Conservation (phyloP, 2,329 filamentous ascomycete genomes). For the Aspergillus nomiae region DNA sequence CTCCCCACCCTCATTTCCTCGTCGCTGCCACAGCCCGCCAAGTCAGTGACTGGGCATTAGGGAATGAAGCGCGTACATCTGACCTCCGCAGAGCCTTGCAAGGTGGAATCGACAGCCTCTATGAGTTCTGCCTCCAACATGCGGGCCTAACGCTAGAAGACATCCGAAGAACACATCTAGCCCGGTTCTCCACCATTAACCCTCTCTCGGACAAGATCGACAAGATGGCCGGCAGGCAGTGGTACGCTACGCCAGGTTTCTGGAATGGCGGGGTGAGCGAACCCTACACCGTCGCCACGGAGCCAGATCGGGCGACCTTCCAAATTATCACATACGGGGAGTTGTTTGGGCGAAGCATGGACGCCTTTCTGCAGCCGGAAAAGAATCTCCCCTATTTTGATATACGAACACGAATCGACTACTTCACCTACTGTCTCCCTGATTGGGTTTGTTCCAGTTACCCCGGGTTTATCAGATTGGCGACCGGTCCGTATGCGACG, state of each 20-base stretch:
- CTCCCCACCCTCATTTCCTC: conserved; percentile 40
- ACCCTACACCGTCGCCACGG: conserved; percentile 27
- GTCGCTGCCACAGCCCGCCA: conserved; percentile 35
- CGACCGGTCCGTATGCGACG: not conserved
- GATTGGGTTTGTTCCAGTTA: conserved; percentile 15
- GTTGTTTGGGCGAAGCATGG: conserved; percentile 30
- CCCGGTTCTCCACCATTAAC: conserved; percentile 34
- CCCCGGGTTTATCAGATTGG: not conserved
- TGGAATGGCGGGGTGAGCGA: conserved; percentile 36
- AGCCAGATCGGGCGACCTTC: conserved; percentile 27
- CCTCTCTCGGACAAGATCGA: conserved; percentile 36
- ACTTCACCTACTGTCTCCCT: conserved; percentile 33
- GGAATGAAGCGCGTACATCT: conserved; percentile 21
- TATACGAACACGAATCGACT: conserved; percentile 30
- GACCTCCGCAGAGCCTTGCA: conserved; percentile 23
- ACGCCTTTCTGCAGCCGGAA: conserved; percentile 20
- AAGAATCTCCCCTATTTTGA: conserved; percentile 11
- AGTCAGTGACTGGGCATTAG: conserved; percentile 36
- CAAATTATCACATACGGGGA: conserved; percentile 37
- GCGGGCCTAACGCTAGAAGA: conserved; percentile 33
- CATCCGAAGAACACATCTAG: conserved; percentile 31
- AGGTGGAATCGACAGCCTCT: conserved; percentile 34
- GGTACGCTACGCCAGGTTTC: conserved; percentile 27
- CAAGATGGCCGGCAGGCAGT: conserved; percentile 34
- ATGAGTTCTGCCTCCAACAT: conserved; percentile 30